These are phyloP conservation scores for Apiospora kogelbergensis DNA, from an alignment of 2,329 filamentous ascomycete genomes.

Conservation along the genomic window DNA sequence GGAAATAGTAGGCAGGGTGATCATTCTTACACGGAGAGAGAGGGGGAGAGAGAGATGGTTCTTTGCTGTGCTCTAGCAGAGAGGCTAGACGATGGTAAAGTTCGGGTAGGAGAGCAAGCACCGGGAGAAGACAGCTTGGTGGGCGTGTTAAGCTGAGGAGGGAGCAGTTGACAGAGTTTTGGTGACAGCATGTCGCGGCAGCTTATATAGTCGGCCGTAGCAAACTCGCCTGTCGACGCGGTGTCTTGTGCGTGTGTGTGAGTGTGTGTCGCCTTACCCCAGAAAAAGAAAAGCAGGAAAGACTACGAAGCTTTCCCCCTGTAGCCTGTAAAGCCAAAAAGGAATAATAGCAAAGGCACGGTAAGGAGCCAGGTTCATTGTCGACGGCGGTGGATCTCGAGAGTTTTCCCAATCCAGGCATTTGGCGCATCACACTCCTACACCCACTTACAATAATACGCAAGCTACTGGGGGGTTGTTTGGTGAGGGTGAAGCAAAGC, in stretches of 20 bases:
- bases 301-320: neutral
- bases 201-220: conserved; percentile 2
- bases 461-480: neutral
- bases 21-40: neutral
- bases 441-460: conserved; percentile 7
- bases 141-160: neutral
- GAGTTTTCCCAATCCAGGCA: conserved; percentile 4
- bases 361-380: conserved; percentile 4
- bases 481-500: neutral
- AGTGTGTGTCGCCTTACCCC: neutral
- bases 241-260: conserved; percentile 3
- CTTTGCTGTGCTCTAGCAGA: neutral
- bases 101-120: neutral
- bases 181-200: conserved; percentile 5
- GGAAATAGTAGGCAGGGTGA: neutral
- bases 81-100: neutral
- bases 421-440: conserved; percentile 3
- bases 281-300: conserved; percentile 6
- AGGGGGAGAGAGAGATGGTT: neutral
- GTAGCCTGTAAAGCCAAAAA: neutral
- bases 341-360: neutral
- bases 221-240: neutral
- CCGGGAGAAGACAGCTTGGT: neutral
- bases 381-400: neutral
- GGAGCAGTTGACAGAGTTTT: neutral